Base-by-base conservation (phyloP, 1,139 yeast genomes). In the Yamadazyma oceani region DNA sequence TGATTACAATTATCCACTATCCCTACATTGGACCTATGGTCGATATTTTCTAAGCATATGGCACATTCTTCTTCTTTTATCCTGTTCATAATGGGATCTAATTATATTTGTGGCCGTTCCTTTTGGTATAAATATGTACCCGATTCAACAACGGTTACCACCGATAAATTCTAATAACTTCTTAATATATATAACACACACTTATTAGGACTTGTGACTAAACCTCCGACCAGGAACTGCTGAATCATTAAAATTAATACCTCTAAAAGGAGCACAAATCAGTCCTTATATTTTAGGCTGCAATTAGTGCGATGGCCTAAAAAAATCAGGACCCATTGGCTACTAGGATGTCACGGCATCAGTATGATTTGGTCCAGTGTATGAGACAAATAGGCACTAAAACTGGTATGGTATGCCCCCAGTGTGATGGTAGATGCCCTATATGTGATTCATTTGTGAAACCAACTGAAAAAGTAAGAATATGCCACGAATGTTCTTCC, bases 341-440 rank as follows among this genome's bases (percentile, higher is more conserved):
- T 19, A 19, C 26, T 14, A 11, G 11, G 16, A 89, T 89, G 97
- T 87, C 96, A 3, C 81, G 95, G 42, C 96, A 89, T 59, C 96
- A 89, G 57, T 82, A 84, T 43, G 97, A 90, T 58, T 72, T 90
- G 25, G 78, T 86, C 3, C 82, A 85, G 66, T 90, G 97, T 57
- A 69, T 86, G 75, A 86, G 85, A 54, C 95, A 81, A 52, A 89
- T 96, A 2, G 97, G 97, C 1, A 74, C 80, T 0, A 61, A 66
- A 23, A 59, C 78, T 5, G 97, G 96, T 0, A 64, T 72, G 40
- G 69, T 90, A 7, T 90, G 98, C 54, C 80, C 78, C 27, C 85
- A 76, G 58, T 90, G 98, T 58, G 97, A 90, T 54, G 97, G 97
- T 2, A 73, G 82, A 46, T 90, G 98, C 54, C 97, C 97, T 2